Conservation (phyloP, 495 filamentous ascomycete genomes). For the Diplogelasinospora grovesii region DNA sequence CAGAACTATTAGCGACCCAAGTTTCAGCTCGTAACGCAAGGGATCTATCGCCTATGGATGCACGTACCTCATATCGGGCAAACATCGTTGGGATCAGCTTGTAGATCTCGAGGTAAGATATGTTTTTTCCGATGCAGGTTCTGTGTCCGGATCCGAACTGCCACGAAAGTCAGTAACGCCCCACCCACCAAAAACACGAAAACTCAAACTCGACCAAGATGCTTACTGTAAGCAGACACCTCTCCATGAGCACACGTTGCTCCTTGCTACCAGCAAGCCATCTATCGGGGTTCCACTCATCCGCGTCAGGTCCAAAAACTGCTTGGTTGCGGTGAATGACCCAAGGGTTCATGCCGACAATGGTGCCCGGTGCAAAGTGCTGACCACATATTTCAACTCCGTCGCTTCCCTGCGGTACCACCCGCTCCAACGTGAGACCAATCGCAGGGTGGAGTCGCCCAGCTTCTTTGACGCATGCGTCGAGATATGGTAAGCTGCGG, state of each 20-base stretch:
- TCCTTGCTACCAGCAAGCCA: constrained; percentile 40
- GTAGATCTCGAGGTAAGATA: constrained; percentile 39
- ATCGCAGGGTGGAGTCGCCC: constrained; percentile 37
- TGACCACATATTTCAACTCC: constrained; percentile 39
- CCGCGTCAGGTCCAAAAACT: constrained; percentile 32
- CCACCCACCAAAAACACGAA: too few relatives aligned
- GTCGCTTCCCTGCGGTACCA: constrained; percentile 40
- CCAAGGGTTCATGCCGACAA: constrained; percentile 38
- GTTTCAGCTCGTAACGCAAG: not conserved
- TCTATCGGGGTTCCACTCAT: constrained; percentile 45
- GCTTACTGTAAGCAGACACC: constrained; percentile 12
- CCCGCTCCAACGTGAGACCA: constrained; percentile 22
- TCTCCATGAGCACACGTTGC: constrained; percentile 28
- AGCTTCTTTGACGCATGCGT: constrained; percentile 49
- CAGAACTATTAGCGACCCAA: constrained; percentile 1
- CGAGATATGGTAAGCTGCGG: constrained; percentile 35
- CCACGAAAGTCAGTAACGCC: constrained; percentile 11
- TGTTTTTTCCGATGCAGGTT: constrained; percentile 31
- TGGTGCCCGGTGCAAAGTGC: constrained; percentile 40
- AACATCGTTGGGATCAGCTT: constrained; percentile 28
- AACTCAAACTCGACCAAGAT: not conserved
- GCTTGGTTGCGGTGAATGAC: constrained; percentile 30
- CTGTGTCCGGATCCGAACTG: constrained; percentile 31
- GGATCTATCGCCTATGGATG: not conserved
- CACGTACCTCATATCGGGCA: constrained; percentile 6